Percentiles rank a stretch among this genome's conserved stretches.
phyloP scores from a whole-genome alignment of 2,329 filamentous ascomycete species.

The Microsporum ferrugineum region DNA sequence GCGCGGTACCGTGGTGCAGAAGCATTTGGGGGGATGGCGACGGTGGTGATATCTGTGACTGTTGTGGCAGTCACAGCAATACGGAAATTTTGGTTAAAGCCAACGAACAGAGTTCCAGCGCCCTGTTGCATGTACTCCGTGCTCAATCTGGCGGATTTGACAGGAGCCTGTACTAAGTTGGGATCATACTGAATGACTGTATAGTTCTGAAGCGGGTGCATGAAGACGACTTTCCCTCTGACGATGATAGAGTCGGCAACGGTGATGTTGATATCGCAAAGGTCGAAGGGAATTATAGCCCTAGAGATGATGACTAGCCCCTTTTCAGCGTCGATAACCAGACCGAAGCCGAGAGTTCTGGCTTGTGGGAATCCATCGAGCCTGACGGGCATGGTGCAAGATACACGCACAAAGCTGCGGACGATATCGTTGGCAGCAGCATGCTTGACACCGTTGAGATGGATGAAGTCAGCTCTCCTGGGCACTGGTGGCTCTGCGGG shows the following conservation, averaged over 20 bases:
- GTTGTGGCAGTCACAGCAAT: conserved; percentile 89
- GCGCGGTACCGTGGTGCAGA: conserved; percentile 86
- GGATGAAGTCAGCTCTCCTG: conserved; percentile 78
- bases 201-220: conserved; percentile 96
- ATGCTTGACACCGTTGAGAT: conserved; percentile 77
- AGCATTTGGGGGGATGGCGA: conserved; percentile 88
- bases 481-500: conserved; percentile 61
- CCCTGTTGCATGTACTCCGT: conserved; percentile 78
- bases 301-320: conserved; percentile 88
- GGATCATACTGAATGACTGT: conserved; percentile 92
- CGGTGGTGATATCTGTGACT: conserved; percentile 93
- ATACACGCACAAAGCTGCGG: conserved; percentile 85
- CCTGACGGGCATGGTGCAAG: conserved; percentile 88
- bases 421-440: conserved; percentile 87
- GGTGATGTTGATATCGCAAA: conserved; percentile 91
- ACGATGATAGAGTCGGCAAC: conserved; percentile 95
- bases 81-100: conserved; percentile 92
- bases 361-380: conserved; percentile 96
- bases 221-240: conserved; percentile 84
- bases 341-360: conserved; percentile 83
- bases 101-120: conserved; percentile 88
- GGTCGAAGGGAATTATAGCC: conserved; percentile 88
- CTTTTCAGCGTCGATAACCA: conserved; percentile 95
- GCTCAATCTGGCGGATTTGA: conserved; percentile 77
- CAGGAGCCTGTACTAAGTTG: conserved; percentile 80